Base-by-base conservation (phyloP, 169 alveolate genomes). In the Sarcocystis neurona region DNA sequence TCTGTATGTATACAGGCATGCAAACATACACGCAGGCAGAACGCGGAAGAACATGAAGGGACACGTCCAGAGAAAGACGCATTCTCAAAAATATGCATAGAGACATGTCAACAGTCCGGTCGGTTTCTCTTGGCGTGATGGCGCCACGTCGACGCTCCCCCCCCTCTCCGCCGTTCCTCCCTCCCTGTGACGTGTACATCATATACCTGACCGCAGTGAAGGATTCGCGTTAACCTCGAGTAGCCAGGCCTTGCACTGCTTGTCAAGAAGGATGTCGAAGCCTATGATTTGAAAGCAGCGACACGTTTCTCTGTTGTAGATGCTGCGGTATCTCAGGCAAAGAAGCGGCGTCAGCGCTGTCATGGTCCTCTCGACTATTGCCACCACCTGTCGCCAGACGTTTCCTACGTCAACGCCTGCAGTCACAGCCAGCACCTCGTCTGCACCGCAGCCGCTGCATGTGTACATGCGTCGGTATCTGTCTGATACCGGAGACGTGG, bases 191-290 rank as follows among this genome's bases (percentile, higher is more conserved):
- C n/a, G n/a, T n/a, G n/a, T n/a, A n/a, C n/a, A n/a, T n/a, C n/a
- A n/a, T 30, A 15, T 41, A 56, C 92, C 95, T 50, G 89, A 85
- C 50, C 95, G 92, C 53, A 97, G 94, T 53, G 97, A 94, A 30
- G 99, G 98, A 78, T 96, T 96, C 18, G 97, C 92, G 93, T 97
- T 97, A 18, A 97, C 97, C 91, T 98, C 99, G 87, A 98, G 91
- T 41, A 98, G 92, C 99, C 99, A 97, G 68, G 98, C 98, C 88
- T 96, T 96, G 43, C 96, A 96, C 34, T 95, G 92, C 39, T 89
- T 90, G 85, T 97, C 99, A 48, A 98, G 92, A 34, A 98, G 89
- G 30, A 98, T 94, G 75, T 98, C 99, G 58, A 98, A 90, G 0
- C 99, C 99, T 32, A 97, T 85, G 58, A 98, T 90, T 70, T 98